These are phyloP conservation scores for Priceomyces castillae DNA, from an alignment of 805 yeast species.

Conservation along the genomic window DNA sequence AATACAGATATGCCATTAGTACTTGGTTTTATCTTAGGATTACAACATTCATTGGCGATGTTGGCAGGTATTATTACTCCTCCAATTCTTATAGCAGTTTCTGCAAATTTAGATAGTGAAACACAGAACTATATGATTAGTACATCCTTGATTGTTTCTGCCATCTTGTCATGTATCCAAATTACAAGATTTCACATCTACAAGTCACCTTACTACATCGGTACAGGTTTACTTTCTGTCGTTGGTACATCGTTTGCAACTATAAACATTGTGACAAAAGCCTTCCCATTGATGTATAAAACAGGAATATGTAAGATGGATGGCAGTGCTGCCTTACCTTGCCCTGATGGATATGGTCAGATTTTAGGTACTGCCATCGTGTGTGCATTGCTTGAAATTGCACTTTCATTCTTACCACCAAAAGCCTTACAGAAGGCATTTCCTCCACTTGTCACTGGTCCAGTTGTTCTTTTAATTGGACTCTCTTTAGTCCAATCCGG, in stretches of 20 bases:
- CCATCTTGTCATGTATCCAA: slow-evolving; percentile 57
- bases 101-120: slow-evolving; percentile 55
- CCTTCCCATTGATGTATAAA: slow-evolving; percentile 77
- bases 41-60: slow-evolving; percentile 89
- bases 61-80: slow-evolving; percentile 88
- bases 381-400: slow-evolving; percentile 73
- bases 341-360: slow-evolving; percentile 92
- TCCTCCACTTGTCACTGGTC: slow-evolving; percentile 92
- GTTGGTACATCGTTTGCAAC: slow-evolving; percentile 92
- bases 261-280: slow-evolving; percentile 71
- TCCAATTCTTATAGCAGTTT: slow-evolving; percentile 65
- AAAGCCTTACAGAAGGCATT: slow-evolving; percentile 64
- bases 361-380: slow-evolving; percentile 75
- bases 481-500: slow-evolving; percentile 66
- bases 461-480: slow-evolving; percentile 86
- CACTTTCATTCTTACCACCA: slow-evolving; percentile 77
- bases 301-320: slow-evolving; percentile 49
- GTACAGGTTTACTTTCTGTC: slow-evolving; percentile 86
- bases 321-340: slow-evolving; percentile 67
- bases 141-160: slow-evolving; percentile 38
- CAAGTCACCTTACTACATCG: slow-evolving; percentile 71
- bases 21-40: slow-evolving; percentile 73
- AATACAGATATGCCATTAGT: slow-evolving; percentile 79
- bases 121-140: slow-evolving; percentile 38
- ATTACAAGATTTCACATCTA: slow-evolving; percentile 75